A percentile compares a stretch with the other conserved stretches of the same genome.
Evolutionary conservation across 805 yeast genomes (phyloP).

Genomic region (Cyberlindnera galapagoensis): DNA sequence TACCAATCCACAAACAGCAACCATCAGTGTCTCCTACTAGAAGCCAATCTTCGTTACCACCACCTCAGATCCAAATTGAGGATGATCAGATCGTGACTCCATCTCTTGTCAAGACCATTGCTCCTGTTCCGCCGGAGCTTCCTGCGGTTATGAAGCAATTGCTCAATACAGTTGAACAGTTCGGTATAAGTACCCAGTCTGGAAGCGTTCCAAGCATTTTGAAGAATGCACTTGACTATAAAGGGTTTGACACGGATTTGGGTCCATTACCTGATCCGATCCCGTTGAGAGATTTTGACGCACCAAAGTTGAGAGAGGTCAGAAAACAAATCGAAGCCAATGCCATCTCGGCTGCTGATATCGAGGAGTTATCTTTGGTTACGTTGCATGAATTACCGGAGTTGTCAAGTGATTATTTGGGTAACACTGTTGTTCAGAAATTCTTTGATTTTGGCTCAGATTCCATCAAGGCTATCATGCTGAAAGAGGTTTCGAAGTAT

Average conservation of each 20-base stretch:
- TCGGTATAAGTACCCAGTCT: slow-evolving; percentile 27
- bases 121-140: slow-evolving; percentile 18
- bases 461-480: slow-evolving; percentile 71
- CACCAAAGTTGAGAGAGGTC: slow-evolving; percentile 81
- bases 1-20: slow-evolving; percentile 14
- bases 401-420: slow-evolving; percentile 85
- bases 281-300: slow-evolving; percentile 68
- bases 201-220: slow-evolving; percentile 38
- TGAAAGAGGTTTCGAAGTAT: slow-evolving; percentile 68
- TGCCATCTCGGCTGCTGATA: slow-evolving; percentile 46
- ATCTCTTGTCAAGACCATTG: slow-evolving; percentile 11
- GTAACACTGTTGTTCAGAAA: slow-evolving; percentile 93
- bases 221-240: slow-evolving; percentile 35
- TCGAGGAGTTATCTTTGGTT: slow-evolving; percentile 76
- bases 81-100: slow-evolving; percentile 3
- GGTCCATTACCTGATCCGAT: slow-evolving; percentile 77
- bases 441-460: slow-evolving; percentile 68
- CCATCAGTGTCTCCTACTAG: slow-evolving; percentile 1
- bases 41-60: slow-evolving; percentile 3
- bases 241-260: slow-evolving; percentile 45
- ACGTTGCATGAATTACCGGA: slow-evolving; percentile 89
- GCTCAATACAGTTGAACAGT: slow-evolving; percentile 22
- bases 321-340: slow-evolving; percentile 66
- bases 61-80: slow-evolving; percentile 9
- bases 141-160: slow-evolving; percentile 25